Base-by-base conservation (phyloP, 345 rosid species). In the Anastatica hierochuntica region DNA sequence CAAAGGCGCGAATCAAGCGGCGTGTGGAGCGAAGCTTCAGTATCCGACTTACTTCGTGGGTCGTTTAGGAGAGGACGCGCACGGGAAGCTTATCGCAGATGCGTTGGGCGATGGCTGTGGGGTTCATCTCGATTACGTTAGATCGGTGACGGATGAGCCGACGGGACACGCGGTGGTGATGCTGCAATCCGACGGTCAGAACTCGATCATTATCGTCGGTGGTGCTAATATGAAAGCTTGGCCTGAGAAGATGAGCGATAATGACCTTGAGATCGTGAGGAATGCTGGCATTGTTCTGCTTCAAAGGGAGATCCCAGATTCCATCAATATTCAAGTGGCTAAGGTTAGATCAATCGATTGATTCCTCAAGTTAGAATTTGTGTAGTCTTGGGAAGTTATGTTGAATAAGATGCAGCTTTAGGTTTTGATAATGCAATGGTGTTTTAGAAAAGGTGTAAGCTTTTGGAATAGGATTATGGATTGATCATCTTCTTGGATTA, bases 81-180 rank as follows among this genome's bases (percentile, higher is more conserved):
- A 83, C 58, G 98, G 96, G 66, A 83, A 68, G 58, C 62, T 85
- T 60, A 76, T 92, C 30, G 48, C 69, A 7, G 80, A 76, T 29
- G 90, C 90, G 14, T 62, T 92, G 67, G 71, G 52, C 31, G 62
- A 49, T 19, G 76, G 82, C 9, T 69, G 69, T 60, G 95, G 95
- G 20, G 98, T 88, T 5, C 60, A 43, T 20, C 43, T 83, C 58
- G 88, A 83, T 27, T 59, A 78, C 65, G 69, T 85, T 34, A 77
- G 67, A 58, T 47, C 39, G 16, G 67, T 54, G 41, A 46, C 13
- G 24, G 77, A 58, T 45, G 77, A 69, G 52, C 96, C 96, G 1
- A 88, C 98, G 57, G 98, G 98, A 14, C 94, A 88, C 66, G 95
- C 98, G 14, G 95, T 92, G 55, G 98, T 92, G 72, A 88, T 88